A percentile compares a stretch with the other conserved stretches of the same genome.
Evolutionary conservation across 208 protist species (phyloP).

Genomic region (Borovskyia barvae): DNA sequence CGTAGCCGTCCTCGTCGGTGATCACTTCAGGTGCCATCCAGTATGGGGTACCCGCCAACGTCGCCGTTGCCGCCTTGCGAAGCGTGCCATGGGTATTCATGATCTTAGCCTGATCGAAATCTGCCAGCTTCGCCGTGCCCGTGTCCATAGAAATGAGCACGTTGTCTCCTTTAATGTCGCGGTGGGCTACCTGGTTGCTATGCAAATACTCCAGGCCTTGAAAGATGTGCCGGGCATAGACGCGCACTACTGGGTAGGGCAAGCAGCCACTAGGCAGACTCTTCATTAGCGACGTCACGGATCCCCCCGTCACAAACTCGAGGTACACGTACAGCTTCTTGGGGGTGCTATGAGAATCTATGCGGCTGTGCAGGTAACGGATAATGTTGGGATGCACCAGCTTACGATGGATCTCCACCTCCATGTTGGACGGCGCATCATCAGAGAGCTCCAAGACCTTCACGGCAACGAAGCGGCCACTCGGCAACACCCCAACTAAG

Average conservation of each 20-base stretch:
- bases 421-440: slow-evolving; percentile 76
- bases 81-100: slow-evolving; percentile 87
- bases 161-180: slow-evolving; percentile 92
- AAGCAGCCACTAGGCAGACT: slow-evolving; percentile 74
- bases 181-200: slow-evolving; percentile 86
- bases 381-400: slow-evolving; percentile 92
- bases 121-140: slow-evolving; percentile 95
- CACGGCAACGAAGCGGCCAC: slow-evolving; percentile 86
- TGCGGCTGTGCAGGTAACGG: slow-evolving; percentile 84
- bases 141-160: slow-evolving; percentile 93
- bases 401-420: slow-evolving; percentile 90
- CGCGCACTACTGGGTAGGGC: slow-evolving; percentile 71
- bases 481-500: slow-evolving; percentile 85
- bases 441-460: slow-evolving; percentile 87
- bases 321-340: slow-evolving; percentile 90
- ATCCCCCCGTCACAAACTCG: slow-evolving; percentile 92
- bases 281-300: slow-evolving; percentile 88
- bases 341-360: slow-evolving; percentile 75
- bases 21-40: slow-evolving; percentile 93
- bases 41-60: slow-evolving; percentile 85
- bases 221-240: slow-evolving; percentile 89
- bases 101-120: slow-evolving; percentile 97
- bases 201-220: slow-evolving; percentile 85
- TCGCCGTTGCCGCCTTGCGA: slow-evolving; percentile 85
- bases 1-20: slow-evolving; percentile 88